Percentiles rank a stretch among this genome's conserved stretches.
phyloP scores from a whole-genome alignment of 2,329 filamentous ascomycete species.

The Ascochyta pisi region DNA sequence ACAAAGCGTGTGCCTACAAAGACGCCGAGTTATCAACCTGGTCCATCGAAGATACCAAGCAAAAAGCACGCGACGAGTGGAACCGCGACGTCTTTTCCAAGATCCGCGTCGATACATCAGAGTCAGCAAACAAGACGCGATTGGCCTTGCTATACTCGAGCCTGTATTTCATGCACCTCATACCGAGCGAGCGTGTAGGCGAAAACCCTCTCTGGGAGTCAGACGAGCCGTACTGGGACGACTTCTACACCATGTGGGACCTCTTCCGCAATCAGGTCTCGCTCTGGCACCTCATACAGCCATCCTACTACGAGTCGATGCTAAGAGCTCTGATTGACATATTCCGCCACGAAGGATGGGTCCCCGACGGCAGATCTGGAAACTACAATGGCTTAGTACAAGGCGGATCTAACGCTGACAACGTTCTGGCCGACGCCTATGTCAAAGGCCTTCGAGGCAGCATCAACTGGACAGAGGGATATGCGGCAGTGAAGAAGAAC shows the following conservation, averaged over 20 bases:
- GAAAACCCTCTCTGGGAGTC: constrained; percentile 74
- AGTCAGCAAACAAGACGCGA: constrained; percentile 39
- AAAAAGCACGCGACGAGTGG: constrained; percentile 54
- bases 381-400: constrained; percentile 63
- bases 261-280: constrained; percentile 63
- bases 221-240: constrained; percentile 71
- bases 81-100: constrained; percentile 65
- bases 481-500: constrained; percentile 74
- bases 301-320: constrained; percentile 68
- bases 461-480: constrained; percentile 75
- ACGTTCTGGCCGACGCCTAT: constrained; percentile 69
- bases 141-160: constrained; percentile 44
- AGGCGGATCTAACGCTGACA: constrained; percentile 47
- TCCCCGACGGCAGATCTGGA: constrained; percentile 70
- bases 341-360: constrained; percentile 65
- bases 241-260: constrained; percentile 79
- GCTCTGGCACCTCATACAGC: constrained; percentile 67
- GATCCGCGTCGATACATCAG: constrained; percentile 50
- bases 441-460: constrained; percentile 67
- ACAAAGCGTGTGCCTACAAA: constrained; percentile 58
- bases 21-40: constrained; percentile 54
- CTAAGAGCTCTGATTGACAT: constrained; percentile 74
- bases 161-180: constrained; percentile 48
- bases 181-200: constrained; percentile 52
- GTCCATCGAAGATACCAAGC: constrained; percentile 51